Evolutionary conservation across 169 alveolate species (phyloP).

Genomic region (Plasmodium malariae): DNA sequence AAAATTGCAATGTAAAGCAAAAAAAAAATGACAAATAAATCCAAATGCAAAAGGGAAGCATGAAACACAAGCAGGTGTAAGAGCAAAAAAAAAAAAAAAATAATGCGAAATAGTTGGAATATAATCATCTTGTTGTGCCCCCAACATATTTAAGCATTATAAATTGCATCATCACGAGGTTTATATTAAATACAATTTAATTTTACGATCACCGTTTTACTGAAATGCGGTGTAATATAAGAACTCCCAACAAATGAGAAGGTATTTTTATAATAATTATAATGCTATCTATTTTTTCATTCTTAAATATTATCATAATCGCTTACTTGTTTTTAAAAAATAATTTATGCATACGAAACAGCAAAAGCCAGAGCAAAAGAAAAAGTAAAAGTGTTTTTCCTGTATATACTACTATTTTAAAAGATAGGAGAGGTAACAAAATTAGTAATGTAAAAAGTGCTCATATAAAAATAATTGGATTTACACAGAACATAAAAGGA

Average conservation of each 20-base stretch:
- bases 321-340: slow-evolving; percentile 17
- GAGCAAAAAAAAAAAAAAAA: background rate
- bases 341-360: slow-evolving; percentile 26
- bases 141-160: too few relatives aligned
- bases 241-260: background rate
- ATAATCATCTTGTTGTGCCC: too few relatives aligned
- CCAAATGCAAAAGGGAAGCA: too few relatives aligned
- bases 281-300: slow-evolving; percentile 22
- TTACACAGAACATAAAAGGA: background rate
- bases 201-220: background rate
- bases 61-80: background rate
- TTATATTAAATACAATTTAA: too few relatives aligned
- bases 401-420: background rate
- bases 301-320: slow-evolving; percentile 1
- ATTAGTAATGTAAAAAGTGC: slow-evolving; percentile 4
- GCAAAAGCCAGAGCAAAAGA: too few relatives aligned
- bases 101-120: too few relatives aligned
- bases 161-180: too few relatives aligned
- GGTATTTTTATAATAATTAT: slow-evolving; percentile 1
- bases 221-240: background rate
- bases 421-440: background rate
- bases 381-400: slow-evolving; percentile 21
- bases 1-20: too few relatives aligned
- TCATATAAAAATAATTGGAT: slow-evolving; percentile 7
- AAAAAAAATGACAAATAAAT: too few relatives aligned